Percentiles rank a stretch among this genome's conserved stretches.
Evolutionary conservation across 768 basidiomycete genomes (phyloP).

Genomic region (Vishniacozyma victoriae): DNA sequence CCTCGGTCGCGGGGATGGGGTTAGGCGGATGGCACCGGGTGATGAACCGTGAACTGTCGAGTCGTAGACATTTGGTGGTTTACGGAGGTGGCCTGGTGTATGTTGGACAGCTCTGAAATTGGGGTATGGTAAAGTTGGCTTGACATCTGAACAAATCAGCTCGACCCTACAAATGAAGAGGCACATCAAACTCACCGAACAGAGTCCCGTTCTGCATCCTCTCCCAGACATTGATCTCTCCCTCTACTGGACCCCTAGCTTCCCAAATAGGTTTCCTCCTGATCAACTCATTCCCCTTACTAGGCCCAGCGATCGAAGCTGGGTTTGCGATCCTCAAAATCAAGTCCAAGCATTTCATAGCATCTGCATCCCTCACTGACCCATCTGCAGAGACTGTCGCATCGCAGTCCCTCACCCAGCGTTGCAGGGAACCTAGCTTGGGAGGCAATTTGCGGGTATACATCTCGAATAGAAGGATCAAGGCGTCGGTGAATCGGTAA

Average conservation of each 20-base stretch:
- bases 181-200: constrained; percentile 12
- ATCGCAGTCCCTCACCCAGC: constrained; percentile 59
- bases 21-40: constrained; percentile 43
- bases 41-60: constrained; percentile 53
- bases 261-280: constrained; percentile 29
- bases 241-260: constrained; percentile 22
- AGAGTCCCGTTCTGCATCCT: constrained; percentile 26
- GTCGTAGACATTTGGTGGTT: constrained; percentile 56
- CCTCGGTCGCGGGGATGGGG: constrained; percentile 42
- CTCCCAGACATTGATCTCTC: constrained; percentile 39
- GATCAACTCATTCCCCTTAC: constrained; percentile 13
- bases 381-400: constrained; percentile 52
- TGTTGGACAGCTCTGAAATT: constrained; percentile 42
- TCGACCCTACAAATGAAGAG: not conserved
- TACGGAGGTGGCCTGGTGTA: constrained; percentile 52
- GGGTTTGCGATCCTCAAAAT: constrained; percentile 53
- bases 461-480: constrained; percentile 57
- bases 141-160: constrained; percentile 12
- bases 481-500: constrained; percentile 52
- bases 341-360: constrained; percentile 53
- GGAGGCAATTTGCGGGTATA: constrained; percentile 52
- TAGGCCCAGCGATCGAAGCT: no score
- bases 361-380: constrained; percentile 49
- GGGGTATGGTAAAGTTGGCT: constrained; percentile 24
- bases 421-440: constrained; percentile 55